Conservation (phyloP, 805 yeast species). For the Suhomyces emberorum region DNA sequence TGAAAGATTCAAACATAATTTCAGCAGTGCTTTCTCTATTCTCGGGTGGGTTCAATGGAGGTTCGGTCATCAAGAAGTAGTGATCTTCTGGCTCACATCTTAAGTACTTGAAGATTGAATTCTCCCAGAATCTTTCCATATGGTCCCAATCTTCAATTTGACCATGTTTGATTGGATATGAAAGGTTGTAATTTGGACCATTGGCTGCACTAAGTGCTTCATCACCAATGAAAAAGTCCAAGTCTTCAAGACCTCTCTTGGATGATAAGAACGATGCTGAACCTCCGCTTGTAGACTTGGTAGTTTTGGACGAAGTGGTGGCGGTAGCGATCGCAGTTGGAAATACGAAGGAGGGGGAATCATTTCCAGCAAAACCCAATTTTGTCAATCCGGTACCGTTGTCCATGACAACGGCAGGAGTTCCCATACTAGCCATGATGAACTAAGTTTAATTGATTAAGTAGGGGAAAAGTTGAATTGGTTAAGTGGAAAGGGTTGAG, state of each 20-base stretch:
- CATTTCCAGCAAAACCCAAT: constrained; percentile 97
- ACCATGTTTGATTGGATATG: constrained; percentile 95
- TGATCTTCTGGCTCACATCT: constrained; percentile 99
- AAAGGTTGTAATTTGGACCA: constrained; percentile 82
- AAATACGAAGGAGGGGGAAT: constrained; percentile 93
- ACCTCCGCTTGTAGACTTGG: constrained; percentile 33
- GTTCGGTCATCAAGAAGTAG: constrained; percentile 91
- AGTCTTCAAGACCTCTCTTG: constrained; percentile 88
- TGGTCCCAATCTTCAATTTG: constrained; percentile 99
- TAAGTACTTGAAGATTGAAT: constrained; percentile 90
- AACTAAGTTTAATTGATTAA: not conserved
- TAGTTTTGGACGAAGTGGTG: constrained; percentile 39
- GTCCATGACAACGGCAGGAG: constrained; percentile 97
- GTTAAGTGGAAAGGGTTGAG: no score
- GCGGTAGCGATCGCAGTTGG: constrained; percentile 96
- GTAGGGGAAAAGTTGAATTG: no score
- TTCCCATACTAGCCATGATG: constrained; percentile 59
- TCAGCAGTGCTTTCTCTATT: constrained; percentile 98
- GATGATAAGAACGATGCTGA: constrained; percentile 49
- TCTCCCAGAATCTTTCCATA: constrained; percentile 99
- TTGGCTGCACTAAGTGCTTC: constrained; percentile 91
- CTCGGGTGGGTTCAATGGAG: constrained; percentile 99
- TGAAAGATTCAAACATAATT: constrained; percentile 97
- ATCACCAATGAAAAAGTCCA: constrained; percentile 93
- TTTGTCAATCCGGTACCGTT: constrained; percentile 98